Conservation (phyloP, 2,329 filamentous ascomycete genomes). For the Diplodia mutila region DNA sequence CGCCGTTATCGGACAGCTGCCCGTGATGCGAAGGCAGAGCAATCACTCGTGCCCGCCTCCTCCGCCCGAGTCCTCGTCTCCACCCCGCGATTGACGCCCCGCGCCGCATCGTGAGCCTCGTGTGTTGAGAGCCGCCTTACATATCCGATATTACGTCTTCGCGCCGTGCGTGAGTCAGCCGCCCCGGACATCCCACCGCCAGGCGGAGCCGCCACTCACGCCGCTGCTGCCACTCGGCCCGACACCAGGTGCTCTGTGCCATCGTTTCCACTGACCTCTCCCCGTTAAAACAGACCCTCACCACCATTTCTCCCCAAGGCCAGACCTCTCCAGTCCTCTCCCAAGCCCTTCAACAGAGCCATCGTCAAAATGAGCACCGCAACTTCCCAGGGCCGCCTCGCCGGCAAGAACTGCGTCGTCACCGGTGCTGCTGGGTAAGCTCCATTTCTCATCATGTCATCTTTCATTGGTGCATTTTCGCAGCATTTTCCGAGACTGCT, state of each 20-base stretch:
- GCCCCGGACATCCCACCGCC: conserved; percentile 18
- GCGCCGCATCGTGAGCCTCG: neutral
- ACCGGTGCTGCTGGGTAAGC: conserved; percentile 85
- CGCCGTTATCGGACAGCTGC: conserved; percentile 19
- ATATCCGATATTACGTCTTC: conserved; percentile 9
- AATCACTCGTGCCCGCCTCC: neutral
- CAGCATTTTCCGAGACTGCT: neutral
- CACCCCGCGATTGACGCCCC: conserved; percentile 10
- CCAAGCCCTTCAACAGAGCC: conserved; percentile 24
- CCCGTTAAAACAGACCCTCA: conserved; percentile 2
- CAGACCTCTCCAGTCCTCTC: conserved; percentile 24
- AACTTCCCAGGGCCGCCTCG: conserved; percentile 52
- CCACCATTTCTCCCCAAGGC: neutral
- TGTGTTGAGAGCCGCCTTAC: neutral
- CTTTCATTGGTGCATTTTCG: neutral
- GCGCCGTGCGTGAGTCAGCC: conserved; percentile 10
- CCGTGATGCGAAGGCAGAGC: neutral
- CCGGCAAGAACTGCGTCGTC: conserved; percentile 73
- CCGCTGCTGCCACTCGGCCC: conserved; percentile 12
- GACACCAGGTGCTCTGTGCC: conserved; percentile 19
- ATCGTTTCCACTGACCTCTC: conserved; percentile 19
- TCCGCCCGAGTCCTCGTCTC: neutral
- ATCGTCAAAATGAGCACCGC: conserved; percentile 45
- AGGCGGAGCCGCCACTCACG: conserved; percentile 12
- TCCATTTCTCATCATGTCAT: conserved; percentile 14